These are phyloP conservation scores for Pistacia vera DNA, from an alignment of 345 rosid species.

Conservation along the genomic window DNA sequence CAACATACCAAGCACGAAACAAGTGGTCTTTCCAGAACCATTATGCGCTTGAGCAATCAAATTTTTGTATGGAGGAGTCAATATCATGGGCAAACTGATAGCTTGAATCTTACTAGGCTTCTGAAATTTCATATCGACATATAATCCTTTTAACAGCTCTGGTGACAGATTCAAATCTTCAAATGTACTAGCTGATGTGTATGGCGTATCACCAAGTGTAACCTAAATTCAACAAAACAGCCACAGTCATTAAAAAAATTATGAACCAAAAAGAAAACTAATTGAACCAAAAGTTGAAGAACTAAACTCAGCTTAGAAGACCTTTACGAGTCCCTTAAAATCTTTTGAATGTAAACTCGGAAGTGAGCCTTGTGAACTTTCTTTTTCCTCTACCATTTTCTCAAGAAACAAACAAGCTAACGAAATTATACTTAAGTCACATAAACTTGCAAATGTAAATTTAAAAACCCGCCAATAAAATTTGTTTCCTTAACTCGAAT, in stretches of 20 bases:
- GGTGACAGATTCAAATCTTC: slow-evolving; percentile 82
- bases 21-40: slow-evolving; percentile 97
- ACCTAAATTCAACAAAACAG: slow-evolving; percentile 43
- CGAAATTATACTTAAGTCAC: too few relatives aligned
- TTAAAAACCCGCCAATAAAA: too few relatives aligned
- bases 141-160: slow-evolving; percentile 84
- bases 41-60: slow-evolving; percentile 95
- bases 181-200: slow-evolving; percentile 72
- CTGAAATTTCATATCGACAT: slow-evolving; percentile 88
- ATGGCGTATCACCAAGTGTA: slow-evolving; percentile 76
- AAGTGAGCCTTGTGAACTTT: background rate
- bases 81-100: slow-evolving; percentile 87
- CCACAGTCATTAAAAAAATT: too few relatives aligned
- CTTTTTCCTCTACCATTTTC: background rate
- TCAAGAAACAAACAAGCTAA: too few relatives aligned
- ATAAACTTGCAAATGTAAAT: too few relatives aligned
- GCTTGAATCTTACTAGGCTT: slow-evolving; percentile 98
- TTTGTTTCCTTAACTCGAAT: too few relatives aligned
- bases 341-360: too few relatives aligned
- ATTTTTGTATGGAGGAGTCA: slow-evolving; percentile 83
- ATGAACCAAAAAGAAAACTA: background rate
- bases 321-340: too few relatives aligned
- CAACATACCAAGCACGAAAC: slow-evolving; percentile 95
- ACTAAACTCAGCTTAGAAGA: too few relatives aligned
- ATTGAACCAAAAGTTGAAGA: background rate